A percentile compares a stretch with the other conserved stretches of the same genome.
Evolutionary conservation across 1,284 basidiomycete species (phyloP).

Genomic region (Irpex sp.): DNA sequence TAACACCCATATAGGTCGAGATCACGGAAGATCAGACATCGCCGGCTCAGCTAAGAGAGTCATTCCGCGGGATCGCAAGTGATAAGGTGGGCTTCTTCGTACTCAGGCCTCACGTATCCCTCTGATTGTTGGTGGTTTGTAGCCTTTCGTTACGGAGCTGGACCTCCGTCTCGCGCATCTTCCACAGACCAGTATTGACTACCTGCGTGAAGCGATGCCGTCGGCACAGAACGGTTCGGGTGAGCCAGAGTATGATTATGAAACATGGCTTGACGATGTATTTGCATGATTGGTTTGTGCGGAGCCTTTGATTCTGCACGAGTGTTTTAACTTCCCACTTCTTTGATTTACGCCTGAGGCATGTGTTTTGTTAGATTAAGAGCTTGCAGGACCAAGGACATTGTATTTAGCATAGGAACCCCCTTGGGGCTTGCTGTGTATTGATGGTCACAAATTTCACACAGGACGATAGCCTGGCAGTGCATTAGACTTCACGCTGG

Average conservation of each 20-base stretch:
- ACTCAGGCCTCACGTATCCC: background rate
- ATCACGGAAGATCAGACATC: constrained; percentile 96
- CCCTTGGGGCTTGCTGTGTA: too few relatives aligned
- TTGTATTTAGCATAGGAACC: background rate
- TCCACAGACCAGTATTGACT: constrained; percentile 74
- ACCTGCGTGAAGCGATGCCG: constrained; percentile 77
- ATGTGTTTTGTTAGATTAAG: background rate
- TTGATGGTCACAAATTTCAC: too few relatives aligned
- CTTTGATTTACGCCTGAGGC: too few relatives aligned
- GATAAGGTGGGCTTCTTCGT: constrained; percentile 77
- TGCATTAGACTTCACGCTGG: too few relatives aligned
- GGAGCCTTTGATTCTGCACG: background rate
- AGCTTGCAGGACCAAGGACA: background rate
- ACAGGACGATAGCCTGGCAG: too few relatives aligned
- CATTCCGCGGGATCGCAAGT: constrained; percentile 88
- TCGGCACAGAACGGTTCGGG: constrained; percentile 42
- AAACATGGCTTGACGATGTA: constrained; percentile 72
- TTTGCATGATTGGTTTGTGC: constrained; percentile 39
- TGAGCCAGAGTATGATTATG: constrained; percentile 73
- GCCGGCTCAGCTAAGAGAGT: constrained; percentile 86
- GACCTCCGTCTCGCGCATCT: constrained; percentile 88
- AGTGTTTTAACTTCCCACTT: background rate
- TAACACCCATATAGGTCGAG: constrained; percentile 63
- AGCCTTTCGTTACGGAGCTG: constrained; percentile 92
- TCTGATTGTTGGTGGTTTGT: constrained; percentile 6